Evolutionary conservation across 148 eudicot species (phyloP).

Genomic region (Fagopyrum tataricum): DNA sequence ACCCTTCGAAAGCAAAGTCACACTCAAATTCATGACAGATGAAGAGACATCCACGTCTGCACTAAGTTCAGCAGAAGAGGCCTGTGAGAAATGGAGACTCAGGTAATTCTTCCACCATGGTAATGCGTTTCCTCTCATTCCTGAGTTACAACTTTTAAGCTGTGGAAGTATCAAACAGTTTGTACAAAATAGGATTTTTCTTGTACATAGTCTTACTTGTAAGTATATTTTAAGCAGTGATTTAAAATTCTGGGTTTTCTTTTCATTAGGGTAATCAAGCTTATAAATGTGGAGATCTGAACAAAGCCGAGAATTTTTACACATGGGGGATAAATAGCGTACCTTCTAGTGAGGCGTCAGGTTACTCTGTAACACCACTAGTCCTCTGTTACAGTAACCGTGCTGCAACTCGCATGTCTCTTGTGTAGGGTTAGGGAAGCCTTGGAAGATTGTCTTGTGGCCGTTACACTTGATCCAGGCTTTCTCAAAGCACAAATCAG

Average conservation of each 20-base stretch:
- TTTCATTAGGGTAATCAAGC: constrained; percentile 78
- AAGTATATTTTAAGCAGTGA: constrained; percentile 1
- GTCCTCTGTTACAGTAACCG: constrained; percentile 94
- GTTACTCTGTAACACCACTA: constrained; percentile 42
- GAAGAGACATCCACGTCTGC: constrained; percentile 23
- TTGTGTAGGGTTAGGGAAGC: constrained; percentile 86
- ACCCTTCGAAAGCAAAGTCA: constrained; percentile 22
- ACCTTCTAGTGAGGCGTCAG: constrained; percentile 25
- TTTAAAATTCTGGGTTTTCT: background rate
- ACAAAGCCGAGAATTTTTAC: constrained; percentile 72
- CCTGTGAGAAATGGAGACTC: constrained; percentile 77
- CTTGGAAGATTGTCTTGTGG: constrained; percentile 57
- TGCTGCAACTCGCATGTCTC: constrained; percentile 81
- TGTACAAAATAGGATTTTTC: background rate
- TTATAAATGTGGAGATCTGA: constrained; percentile 57
- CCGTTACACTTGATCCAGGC: constrained; percentile 62
- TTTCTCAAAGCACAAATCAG: constrained; percentile 68
- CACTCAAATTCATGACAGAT: constrained; percentile 22
- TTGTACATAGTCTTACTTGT: background rate
- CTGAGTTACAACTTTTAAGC: background rate
- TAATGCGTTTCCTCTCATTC: constrained; percentile 1
- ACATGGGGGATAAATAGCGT: constrained; percentile 65
- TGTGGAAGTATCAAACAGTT: background rate
- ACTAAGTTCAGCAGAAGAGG: constrained; percentile 33
- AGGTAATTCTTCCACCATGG: constrained; percentile 35